These are phyloP conservation scores for Rhodotorula kratochvilovae DNA, from an alignment of 768 basidiomycete genomes.

Conservation along the genomic window DNA sequence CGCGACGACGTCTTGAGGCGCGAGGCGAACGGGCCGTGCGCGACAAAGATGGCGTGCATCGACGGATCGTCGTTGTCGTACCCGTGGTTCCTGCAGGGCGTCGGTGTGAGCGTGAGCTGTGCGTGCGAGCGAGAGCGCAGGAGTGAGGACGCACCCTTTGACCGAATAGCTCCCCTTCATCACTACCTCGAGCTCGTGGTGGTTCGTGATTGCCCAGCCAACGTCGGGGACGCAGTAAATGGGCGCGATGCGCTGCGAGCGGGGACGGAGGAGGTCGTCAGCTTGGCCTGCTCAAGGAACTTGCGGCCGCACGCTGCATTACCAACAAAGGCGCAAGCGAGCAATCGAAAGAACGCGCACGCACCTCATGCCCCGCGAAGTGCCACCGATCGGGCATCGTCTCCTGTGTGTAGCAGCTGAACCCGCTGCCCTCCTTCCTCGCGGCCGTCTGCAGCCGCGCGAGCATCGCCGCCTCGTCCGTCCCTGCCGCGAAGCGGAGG, in stretches of 20 bases:
- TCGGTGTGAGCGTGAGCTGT: neutral
- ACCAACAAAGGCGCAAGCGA: too few relatives aligned
- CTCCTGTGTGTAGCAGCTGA: slow-evolving; percentile 67
- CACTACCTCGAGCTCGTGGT: slow-evolving; percentile 54
- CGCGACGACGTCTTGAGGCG: slow-evolving; percentile 55
- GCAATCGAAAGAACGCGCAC: neutral
- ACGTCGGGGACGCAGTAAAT: slow-evolving; percentile 75
- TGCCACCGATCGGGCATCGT: slow-evolving; percentile 80
- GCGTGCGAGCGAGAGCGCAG: neutral
- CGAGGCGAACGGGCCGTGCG: slow-evolving; percentile 79
- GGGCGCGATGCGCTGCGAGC: slow-evolving; percentile 69
- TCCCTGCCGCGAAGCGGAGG: slow-evolving; percentile 62
- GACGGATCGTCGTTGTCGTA: slow-evolving; percentile 59
- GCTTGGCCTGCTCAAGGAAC: too few relatives aligned
- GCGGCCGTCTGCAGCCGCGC: slow-evolving; percentile 57
- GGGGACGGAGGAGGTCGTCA: neutral
- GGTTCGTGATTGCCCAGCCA: slow-evolving; percentile 71
- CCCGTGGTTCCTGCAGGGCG: slow-evolving; percentile 66
- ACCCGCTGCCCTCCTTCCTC: slow-evolving; percentile 55
- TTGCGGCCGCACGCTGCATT: too few relatives aligned
- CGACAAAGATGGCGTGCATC: slow-evolving; percentile 88
- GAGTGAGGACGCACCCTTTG: slow-evolving; percentile 48
- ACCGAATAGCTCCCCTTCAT: slow-evolving; percentile 54
- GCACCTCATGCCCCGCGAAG: slow-evolving; percentile 52
- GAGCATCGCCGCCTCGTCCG: slow-evolving; percentile 59